These are phyloP conservation scores for Yarrowia sp. DNA, from an alignment of 805 yeast species.

Conservation along the genomic window DNA sequence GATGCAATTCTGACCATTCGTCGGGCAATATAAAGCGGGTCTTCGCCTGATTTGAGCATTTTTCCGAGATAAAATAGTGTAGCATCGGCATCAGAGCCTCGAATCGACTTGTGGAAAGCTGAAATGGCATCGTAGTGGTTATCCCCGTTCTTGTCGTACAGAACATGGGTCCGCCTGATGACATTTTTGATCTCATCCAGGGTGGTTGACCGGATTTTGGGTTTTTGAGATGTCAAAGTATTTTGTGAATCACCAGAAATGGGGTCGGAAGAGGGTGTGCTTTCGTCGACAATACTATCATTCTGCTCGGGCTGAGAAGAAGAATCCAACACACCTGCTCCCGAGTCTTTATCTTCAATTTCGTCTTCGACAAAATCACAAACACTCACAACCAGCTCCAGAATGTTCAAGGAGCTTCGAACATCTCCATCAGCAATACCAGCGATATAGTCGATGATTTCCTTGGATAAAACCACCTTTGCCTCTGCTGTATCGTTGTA, in stretches of 20 bases:
- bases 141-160: constrained; percentile 87
- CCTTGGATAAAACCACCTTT: constrained; percentile 47
- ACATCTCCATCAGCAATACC: constrained; percentile 86
- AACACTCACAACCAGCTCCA: constrained; percentile 53
- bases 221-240: neutral
- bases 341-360: neutral
- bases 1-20: constrained; percentile 93
- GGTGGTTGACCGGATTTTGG: neutral
- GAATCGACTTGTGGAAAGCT: constrained; percentile 88
- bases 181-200: constrained; percentile 42
- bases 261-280: no score
- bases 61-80: constrained; percentile 80
- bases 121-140: constrained; percentile 92
- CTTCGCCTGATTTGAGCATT: constrained; percentile 93
- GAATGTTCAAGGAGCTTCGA: constrained; percentile 71
- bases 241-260: neutral
- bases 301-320: no score
- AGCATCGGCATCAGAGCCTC: constrained; percentile 90
- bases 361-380: constrained; percentile 30
- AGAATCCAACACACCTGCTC: no score
- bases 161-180: constrained; percentile 51
- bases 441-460: constrained; percentile 64
- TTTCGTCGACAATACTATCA: no score
- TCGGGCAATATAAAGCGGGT: constrained; percentile 83
- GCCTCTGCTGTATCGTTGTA: constrained; percentile 54